A percentile compares a stretch with the other conserved stretches of the same genome.
These are phyloP conservation scores for Daldinia loculata DNA, from an alignment of 495 filamentous ascomycete species.

Conservation along the genomic window DNA sequence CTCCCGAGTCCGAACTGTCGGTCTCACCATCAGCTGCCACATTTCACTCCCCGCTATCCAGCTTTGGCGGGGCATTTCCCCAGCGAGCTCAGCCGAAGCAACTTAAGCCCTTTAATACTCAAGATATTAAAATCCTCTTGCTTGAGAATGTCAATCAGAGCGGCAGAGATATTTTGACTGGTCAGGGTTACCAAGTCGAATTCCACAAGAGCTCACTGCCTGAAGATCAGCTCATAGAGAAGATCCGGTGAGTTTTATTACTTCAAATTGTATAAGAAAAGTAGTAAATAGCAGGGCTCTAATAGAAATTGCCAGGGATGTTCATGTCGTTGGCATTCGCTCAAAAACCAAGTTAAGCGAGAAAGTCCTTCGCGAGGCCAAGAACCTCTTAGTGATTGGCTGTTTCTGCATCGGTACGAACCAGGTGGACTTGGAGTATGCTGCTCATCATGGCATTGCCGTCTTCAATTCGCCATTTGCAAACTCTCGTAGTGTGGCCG, in stretches of 20 bases:
- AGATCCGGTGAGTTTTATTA: slow-evolving; percentile 76
- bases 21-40: slow-evolving; percentile 65
- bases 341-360: slow-evolving; percentile 96
- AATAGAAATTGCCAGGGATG: slow-evolving; percentile 66
- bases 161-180: slow-evolving; percentile 78
- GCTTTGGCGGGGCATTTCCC: slow-evolving; percentile 51
- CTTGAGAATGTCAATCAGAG: slow-evolving; percentile 96
- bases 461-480: slow-evolving; percentile 99
- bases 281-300: slow-evolving; percentile 3
- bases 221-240: slow-evolving; percentile 94
- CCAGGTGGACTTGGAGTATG: slow-evolving; percentile 94
- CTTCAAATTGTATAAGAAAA: neutral
- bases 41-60: slow-evolving; percentile 68
- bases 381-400: slow-evolving; percentile 93
- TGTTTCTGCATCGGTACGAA: slow-evolving; percentile 99
- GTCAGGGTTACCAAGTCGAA: slow-evolving; percentile 97
- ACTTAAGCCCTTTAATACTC: slow-evolving; percentile 92
- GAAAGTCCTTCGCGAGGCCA: slow-evolving; percentile 84
- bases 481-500: slow-evolving; percentile 96
- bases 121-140: slow-evolving; percentile 94
- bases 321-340: slow-evolving; percentile 97
- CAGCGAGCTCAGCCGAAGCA: slow-evolving; percentile 66
- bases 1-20: slow-evolving; percentile 46
- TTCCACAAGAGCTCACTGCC: slow-evolving; percentile 85
- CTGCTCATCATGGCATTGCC: slow-evolving; percentile 89